Evolutionary conservation across 768 basidiomycete species (phyloP).

Genomic region (Termitomyces sp.): DNA sequence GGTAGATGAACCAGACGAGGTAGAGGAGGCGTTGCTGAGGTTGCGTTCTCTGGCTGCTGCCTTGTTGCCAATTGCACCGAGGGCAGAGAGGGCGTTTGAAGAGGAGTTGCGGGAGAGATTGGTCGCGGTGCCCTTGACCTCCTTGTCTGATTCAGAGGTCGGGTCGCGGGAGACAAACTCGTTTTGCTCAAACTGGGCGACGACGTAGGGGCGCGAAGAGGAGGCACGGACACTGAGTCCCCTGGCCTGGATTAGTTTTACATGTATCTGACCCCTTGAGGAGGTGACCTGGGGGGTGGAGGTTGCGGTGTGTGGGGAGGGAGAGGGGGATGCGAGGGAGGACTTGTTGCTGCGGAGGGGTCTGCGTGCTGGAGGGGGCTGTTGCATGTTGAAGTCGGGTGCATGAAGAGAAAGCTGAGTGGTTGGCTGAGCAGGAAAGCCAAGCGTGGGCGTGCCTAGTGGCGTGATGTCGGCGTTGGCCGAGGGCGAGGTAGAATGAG

Average conservation of each 20-base stretch:
- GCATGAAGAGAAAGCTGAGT: slow-evolving; percentile 77
- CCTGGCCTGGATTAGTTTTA: slow-evolving; percentile 93
- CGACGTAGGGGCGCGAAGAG: slow-evolving; percentile 81
- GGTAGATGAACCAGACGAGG: slow-evolving; percentile 33
- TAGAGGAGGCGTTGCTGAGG: slow-evolving; percentile 41
- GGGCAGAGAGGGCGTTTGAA: slow-evolving; percentile 61
- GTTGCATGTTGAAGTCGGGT: slow-evolving; percentile 79
- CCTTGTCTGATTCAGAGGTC: slow-evolving; percentile 80
- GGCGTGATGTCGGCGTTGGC: slow-evolving; percentile 42
- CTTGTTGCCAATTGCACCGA: slow-evolving; percentile 58
- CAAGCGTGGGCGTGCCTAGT: slow-evolving; percentile 37
- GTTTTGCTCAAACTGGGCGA: slow-evolving; percentile 98
- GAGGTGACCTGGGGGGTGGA: slow-evolving; percentile 34
- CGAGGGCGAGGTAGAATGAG: slow-evolving; percentile 29
- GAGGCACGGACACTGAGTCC: slow-evolving; percentile 70
- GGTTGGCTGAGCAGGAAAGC: slow-evolving; percentile 50
- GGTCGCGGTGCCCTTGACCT: slow-evolving; percentile 78
- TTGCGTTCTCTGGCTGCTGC: slow-evolving; percentile 37
- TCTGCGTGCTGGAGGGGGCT: slow-evolving; percentile 46
- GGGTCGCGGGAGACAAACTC: slow-evolving; percentile 95
- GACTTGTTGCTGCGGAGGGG: no score
- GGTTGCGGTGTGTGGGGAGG: slow-evolving; percentile 16
- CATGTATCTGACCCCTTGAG: slow-evolving; percentile 77
- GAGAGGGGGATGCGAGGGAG: slow-evolving; percentile 16
- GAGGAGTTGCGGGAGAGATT: slow-evolving; percentile 49